phyloP scores from a whole-genome alignment of 371 early-diverging fungal species.

The Apophysomyces ossiformis region DNA sequence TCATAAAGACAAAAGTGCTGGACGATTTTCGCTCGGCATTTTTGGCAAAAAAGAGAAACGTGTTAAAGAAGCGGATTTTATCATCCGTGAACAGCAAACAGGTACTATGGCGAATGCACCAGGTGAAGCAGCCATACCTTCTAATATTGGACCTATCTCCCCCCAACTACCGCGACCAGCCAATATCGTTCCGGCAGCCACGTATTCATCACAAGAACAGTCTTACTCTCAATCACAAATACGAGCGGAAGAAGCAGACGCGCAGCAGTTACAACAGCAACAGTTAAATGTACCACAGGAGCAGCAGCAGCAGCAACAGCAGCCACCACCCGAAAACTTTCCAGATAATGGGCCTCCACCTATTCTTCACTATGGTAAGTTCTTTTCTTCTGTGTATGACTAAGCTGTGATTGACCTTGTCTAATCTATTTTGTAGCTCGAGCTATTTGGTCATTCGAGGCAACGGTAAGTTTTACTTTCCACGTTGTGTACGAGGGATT shows the following conservation, averaged over 20 bases:
- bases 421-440: background rate
- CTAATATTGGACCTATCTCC: background rate
- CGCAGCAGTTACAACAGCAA: conserved; percentile 14
- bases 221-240: background rate
- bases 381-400: background rate
- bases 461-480: background rate
- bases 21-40: conserved; percentile 26
- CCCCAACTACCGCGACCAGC: conserved; percentile 6
- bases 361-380: conserved; percentile 24
- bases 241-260: background rate
- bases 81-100: background rate
- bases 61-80: conserved; percentile 17
- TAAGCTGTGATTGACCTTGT: too few relatives aligned
- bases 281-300: conserved; percentile 1
- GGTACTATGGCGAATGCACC: background rate
- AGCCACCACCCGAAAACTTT: background rate
- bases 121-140: background rate
- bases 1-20: background rate
- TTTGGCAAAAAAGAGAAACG: conserved; percentile 32
- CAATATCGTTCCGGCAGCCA: background rate
- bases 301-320: conserved; percentile 15
- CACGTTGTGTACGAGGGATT: background rate
- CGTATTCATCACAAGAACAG: background rate
- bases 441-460: conserved; percentile 7
- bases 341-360: conserved; percentile 9